Evolutionary conservation across 768 basidiomycete species (phyloP).

Genomic region (Butyriboletus loyo): DNA sequence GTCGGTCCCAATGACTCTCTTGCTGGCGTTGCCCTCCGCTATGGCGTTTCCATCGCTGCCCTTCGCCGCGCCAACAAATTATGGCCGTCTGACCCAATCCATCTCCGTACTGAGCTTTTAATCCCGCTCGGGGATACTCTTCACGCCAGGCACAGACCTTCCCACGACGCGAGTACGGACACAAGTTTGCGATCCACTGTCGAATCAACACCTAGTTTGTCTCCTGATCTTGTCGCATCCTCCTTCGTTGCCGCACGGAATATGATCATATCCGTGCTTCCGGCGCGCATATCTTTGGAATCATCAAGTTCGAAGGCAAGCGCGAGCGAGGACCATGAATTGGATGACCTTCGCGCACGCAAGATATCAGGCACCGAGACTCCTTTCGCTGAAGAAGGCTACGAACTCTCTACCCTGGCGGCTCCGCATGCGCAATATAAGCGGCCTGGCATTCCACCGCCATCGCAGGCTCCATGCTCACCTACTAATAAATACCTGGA

Average conservation of each 20-base stretch:
- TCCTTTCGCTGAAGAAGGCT: slow-evolving; percentile 2
- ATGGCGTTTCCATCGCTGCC: slow-evolving; percentile 80
- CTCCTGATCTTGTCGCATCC: slow-evolving; percentile 12
- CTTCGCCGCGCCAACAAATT: slow-evolving; percentile 88
- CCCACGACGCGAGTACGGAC: background rate
- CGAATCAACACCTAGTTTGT: background rate
- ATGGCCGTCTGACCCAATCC: slow-evolving; percentile 91
- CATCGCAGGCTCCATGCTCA: background rate
- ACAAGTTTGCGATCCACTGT: background rate
- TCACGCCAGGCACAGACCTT: slow-evolving; percentile 3
- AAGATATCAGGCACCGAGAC: background rate
- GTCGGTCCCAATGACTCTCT: slow-evolving; percentile 74
- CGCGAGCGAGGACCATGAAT: slow-evolving; percentile 28
- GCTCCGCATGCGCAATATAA: background rate
- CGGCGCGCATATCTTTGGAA: slow-evolving; percentile 29
- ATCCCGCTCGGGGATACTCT: slow-evolving; percentile 48
- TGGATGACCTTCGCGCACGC: slow-evolving; percentile 17
- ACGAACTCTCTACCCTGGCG: slow-evolving; percentile 16
- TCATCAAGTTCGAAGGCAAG: slow-evolving; percentile 29
- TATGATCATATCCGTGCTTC: slow-evolving; percentile 23
- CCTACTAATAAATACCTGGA: background rate
- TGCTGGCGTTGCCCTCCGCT: slow-evolving; percentile 83
- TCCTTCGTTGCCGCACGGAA: slow-evolving; percentile 20
- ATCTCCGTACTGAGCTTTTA: slow-evolving; percentile 77
- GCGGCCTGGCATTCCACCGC: background rate